Base-by-base conservation (phyloP, 164 flowering plant species). In the Vitis vinifera region DNA sequence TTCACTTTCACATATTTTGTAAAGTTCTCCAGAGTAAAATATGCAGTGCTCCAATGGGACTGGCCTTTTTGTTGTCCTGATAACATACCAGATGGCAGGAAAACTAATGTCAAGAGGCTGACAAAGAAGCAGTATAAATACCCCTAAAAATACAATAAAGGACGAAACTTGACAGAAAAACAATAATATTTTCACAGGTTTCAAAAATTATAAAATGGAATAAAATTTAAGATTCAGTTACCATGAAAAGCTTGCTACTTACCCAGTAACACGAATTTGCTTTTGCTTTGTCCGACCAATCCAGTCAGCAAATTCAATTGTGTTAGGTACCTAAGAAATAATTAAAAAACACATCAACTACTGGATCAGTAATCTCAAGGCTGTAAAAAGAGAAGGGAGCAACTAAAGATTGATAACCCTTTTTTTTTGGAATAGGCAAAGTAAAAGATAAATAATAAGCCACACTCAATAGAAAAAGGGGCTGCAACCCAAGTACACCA, bases 271-370 rank as follows among this genome's bases (percentile, higher is more conserved):
- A 62, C 87, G 91, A 37, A 96, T 96, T 80, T 87, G 72, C 81
- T 93, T 96, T 73, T 91, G 92, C 81, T 96, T 96, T 66, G 99
- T 96, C 71, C 98, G 89, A 31, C 98, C 98, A 73, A 96, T 96
- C 99, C 99, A 96, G 68, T 96, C 99, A 65, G 98, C 98, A 87
- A 96, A 96, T 69, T 96, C 99, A 63, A 82, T 62, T 47, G 95
- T 96, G 79, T 96, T 96, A 53, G 99, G 99, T 52, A 95, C 99
- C 99, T 95, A 74, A 10, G 62, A 68, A 64, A 53, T 44, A 13
- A 68, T 12, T 52, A 67, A 30, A 27, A 4, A 44, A 51, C 66
- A 53, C 37, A 13, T 60, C 15, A 51, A 29, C 19, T 17, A 30
- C 53, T 17, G 9, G 17, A 59, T 13, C 50, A 16, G 27, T n/a